Evolutionary conservation across 768 basidiomycete species (phyloP).

Genomic region (Pulveroboletus frians): DNA sequence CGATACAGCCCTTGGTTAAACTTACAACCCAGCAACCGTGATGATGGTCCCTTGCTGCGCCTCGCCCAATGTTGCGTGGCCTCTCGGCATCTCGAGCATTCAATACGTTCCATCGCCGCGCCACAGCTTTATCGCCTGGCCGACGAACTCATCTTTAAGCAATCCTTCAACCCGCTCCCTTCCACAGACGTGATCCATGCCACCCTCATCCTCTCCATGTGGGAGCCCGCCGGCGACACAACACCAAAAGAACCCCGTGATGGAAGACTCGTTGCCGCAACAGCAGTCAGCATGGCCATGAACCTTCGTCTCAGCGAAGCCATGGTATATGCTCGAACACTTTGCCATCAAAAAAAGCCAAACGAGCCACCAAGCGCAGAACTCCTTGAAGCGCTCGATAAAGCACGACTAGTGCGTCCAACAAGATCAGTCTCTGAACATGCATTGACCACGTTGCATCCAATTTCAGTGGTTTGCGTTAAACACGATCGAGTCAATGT

Average conservation of each 20-base stretch:
- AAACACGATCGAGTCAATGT: constrained; percentile 39
- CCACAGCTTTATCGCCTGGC: constrained; percentile 40
- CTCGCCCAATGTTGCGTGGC: constrained; percentile 45
- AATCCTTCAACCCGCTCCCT: constrained; percentile 40
- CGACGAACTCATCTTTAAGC: constrained; percentile 35
- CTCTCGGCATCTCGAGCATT: constrained; percentile 38
- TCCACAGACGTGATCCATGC: constrained; percentile 39
- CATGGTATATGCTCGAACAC: constrained; percentile 27
- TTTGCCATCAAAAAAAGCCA: constrained; percentile 28
- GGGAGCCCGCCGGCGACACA: constrained; percentile 38
- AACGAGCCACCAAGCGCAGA: constrained; percentile 26
- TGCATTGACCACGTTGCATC: constrained; percentile 14
- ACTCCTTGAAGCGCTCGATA: constrained; percentile 31
- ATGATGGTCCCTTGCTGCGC: constrained; percentile 34
- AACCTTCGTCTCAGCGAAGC: constrained; percentile 38
- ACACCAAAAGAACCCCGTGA: constrained; percentile 32
- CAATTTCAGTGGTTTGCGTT: constrained; percentile 36
- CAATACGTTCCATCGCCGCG: constrained; percentile 31
- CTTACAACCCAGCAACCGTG: constrained; percentile 30
- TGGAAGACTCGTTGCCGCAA: constrained; percentile 36
- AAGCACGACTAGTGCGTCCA: constrained; percentile 35
- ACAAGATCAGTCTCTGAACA: constrained; percentile 2
- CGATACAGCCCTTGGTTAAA: constrained; percentile 42
- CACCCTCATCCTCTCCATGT: constrained; percentile 39
- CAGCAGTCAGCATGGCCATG: constrained; percentile 45